Evolutionary conservation across 306 rosid genomes (phyloP).

Genomic region (Quercus aquifolioides): DNA sequence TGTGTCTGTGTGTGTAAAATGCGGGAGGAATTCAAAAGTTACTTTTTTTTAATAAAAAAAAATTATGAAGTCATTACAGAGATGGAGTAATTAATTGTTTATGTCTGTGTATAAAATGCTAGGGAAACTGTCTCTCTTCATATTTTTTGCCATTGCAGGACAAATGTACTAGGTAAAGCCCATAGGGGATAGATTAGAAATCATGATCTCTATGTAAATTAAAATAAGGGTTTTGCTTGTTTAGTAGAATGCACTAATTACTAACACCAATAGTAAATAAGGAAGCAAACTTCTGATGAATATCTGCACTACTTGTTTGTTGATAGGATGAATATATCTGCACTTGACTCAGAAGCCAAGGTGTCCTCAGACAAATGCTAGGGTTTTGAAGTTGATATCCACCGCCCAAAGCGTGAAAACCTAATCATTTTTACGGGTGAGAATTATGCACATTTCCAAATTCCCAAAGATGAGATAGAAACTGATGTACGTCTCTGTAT

Average conservation of each 20-base stretch:
- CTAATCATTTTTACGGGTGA: slow-evolving; percentile 4
- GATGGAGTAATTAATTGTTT: background rate
- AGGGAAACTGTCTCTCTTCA: background rate
- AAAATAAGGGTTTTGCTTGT: background rate
- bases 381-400: slow-evolving; percentile 20
- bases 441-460: background rate
- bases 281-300: background rate
- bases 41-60: background rate
- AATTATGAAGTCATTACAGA: background rate
- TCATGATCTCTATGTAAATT: background rate
- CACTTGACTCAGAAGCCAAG: background rate
- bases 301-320: background rate
- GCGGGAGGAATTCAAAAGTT: background rate
- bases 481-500: slow-evolving; percentile 22
- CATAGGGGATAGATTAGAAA: background rate
- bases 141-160: background rate
- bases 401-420: background rate
- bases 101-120: background rate
- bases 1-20: background rate
- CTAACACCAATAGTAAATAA: background rate
- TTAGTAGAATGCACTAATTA: background rate
- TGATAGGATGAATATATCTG: background rate
- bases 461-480: slow-evolving; percentile 35
- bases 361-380: background rate
- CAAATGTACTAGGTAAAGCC: background rate